Evolutionary conservation across 164 flowering plant genomes (phyloP).

Genomic region (Nymphaea colorata): DNA sequence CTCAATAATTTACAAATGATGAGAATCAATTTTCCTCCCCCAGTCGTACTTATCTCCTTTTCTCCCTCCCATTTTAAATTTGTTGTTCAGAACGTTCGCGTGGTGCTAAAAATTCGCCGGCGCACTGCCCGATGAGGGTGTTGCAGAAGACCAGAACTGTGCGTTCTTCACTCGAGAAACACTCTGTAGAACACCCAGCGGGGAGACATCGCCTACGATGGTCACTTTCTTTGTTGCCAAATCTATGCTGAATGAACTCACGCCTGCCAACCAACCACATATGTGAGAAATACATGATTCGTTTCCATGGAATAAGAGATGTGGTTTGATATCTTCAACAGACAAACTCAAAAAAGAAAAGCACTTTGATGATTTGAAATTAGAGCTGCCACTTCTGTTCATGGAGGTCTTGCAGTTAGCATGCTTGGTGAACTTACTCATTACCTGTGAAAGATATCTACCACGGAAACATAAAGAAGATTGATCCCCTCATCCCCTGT

Average conservation of each 20-base stretch:
- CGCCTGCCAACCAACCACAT: constrained; percentile 33
- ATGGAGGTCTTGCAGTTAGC: too few relatives aligned
- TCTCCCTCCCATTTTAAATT: neutral
- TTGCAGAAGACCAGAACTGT: constrained; percentile 66
- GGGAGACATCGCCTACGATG: constrained; percentile 65
- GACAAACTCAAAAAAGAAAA: too few relatives aligned
- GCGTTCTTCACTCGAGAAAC: constrained; percentile 82
- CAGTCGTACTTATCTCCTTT: neutral
- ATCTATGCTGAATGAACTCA: constrained; percentile 74
- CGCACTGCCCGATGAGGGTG: constrained; percentile 7
- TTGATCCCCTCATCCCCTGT: too few relatives aligned
- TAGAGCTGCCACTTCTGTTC: too few relatives aligned
- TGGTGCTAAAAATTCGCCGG: neutral
- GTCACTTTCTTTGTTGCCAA: constrained; percentile 75
- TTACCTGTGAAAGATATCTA: too few relatives aligned
- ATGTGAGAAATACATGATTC: too few relatives aligned
- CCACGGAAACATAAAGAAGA: too few relatives aligned
- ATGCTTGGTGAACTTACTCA: too few relatives aligned
- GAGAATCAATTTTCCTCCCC: neutral
- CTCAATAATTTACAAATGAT: neutral
- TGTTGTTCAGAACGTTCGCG: neutral
- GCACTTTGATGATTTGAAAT: too few relatives aligned
- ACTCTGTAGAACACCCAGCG: constrained; percentile 60
- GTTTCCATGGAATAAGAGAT: too few relatives aligned
- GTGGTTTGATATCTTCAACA: too few relatives aligned